Conservation (phyloP, 257 asterid genomes). For the Cruciata laevipes region DNA sequence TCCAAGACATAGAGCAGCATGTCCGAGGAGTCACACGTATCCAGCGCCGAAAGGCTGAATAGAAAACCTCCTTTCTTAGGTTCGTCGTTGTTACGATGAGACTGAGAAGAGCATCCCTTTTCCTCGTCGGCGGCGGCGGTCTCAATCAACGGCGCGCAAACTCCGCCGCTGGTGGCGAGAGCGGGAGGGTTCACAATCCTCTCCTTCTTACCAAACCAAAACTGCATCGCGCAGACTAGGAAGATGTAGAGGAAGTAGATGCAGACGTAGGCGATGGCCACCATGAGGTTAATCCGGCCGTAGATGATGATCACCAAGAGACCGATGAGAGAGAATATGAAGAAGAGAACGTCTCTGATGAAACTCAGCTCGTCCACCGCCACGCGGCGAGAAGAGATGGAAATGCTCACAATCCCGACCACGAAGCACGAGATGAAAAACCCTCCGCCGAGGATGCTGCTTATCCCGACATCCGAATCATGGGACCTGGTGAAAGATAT, state of each 20-base stretch:
- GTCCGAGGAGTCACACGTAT: conserved; percentile 2
- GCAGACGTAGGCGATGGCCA: conserved; percentile 39
- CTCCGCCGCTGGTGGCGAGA: conserved; percentile 12
- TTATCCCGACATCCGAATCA: conserved; percentile 58
- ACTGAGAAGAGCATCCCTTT: conserved; percentile 8
- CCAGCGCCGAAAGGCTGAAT: not conserved
- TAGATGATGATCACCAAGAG: conserved; percentile 36
- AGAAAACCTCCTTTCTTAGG: not conserved
- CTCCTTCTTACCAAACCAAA: conserved; percentile 24
- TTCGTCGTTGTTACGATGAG: not conserved
- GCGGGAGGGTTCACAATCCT: not conserved
- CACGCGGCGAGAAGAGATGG: conserved; percentile 27
- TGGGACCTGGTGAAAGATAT: conserved; percentile 49
- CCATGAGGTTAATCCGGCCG: conserved; percentile 42
- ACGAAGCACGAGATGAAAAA: conserved; percentile 70
- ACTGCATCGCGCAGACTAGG: conserved; percentile 50
- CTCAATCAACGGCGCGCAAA: conserved; percentile 35
- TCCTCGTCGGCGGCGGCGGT: conserved; percentile 31
- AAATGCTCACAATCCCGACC: conserved; percentile 49
- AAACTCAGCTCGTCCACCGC: conserved; percentile 46
- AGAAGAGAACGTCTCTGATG: conserved; percentile 60
- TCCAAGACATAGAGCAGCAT: conserved; percentile 27
- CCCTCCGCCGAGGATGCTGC: conserved; percentile 74
- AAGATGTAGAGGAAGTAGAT: conserved; percentile 49
- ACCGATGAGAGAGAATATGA: conserved; percentile 44